Conservation (phyloP, 441 rosid genomes). For the Gossypium aridum region DNA sequence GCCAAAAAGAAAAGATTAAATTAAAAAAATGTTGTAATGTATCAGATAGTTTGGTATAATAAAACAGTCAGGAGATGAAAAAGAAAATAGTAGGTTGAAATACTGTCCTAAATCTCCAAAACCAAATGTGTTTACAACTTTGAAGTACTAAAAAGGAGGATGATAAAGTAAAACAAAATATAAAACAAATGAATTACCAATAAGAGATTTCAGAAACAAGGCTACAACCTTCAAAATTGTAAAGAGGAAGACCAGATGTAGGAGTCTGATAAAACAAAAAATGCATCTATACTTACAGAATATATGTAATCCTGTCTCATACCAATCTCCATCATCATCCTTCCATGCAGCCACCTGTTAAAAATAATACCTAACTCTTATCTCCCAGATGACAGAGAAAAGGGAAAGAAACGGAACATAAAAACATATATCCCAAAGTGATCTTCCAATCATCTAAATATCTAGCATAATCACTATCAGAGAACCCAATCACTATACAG, state of each 20-base stretch:
- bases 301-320: constrained; percentile 91
- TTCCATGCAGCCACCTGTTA: constrained; percentile 90
- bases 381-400: not conserved
- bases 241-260: not conserved
- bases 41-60: not conserved
- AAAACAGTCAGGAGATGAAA: not conserved
- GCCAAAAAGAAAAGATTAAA: constrained; percentile 22
- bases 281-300: constrained; percentile 59
- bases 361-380: constrained; percentile 13
- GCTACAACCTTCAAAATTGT: not conserved
- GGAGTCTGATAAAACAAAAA: not conserved
- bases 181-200: not conserved
- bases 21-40: not conserved
- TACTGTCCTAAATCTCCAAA: constrained; percentile 4
- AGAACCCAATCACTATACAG: not conserved
- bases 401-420: not conserved
- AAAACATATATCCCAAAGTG: not conserved
- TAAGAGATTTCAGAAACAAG: not conserved
- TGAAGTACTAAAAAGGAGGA: not conserved
- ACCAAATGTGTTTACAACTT: not conserved
- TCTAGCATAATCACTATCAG: not conserved
- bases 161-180: not conserved
- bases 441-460: not conserved
- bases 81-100: not conserved
- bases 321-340: constrained; percentile 93